Evolutionary conservation across 2,329 filamentous ascomycete species (phyloP), one percentile per base, ranked within the genome.

Genomic region (Ophiostoma sp.): DNA sequence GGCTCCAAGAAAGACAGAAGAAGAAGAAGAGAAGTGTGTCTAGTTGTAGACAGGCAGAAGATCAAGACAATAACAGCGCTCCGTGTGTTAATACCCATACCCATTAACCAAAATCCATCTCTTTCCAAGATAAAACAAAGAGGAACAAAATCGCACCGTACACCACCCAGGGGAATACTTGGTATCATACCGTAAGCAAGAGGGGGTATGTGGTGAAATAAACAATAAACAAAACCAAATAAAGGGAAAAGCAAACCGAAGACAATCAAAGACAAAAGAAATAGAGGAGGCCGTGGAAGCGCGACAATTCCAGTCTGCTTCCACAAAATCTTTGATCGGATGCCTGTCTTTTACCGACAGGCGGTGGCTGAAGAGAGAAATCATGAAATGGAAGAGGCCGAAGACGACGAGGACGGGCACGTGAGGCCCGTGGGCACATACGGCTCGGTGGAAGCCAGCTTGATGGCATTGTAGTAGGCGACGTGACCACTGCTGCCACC

Each of bases 381-480:
- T 44, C 11, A 68, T n/a, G 69, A 14, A 76, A 71, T 62, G 2
- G 68, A 71, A 18, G 70, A 67, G 1, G 70, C 49, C 3, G 69
- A 69, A 3, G 68, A 71, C 11, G 71, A 71, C 12, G 67, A 68
- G 16, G 70, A 69, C 12, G 71, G 70, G 9, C 66, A 62, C 6
- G 67, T 62, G 49, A 71, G 67, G 2, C 71, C 71, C 9, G 69
- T 63, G 5, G 70, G 70, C 4, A 58, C 64, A 38, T 70, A 72
- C 11, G 69, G 70, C 65, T 71, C 67, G 8, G 68, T 70, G 4
- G 70, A 71, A 2, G 69, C 67, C 62, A 71, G 63, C 11, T 69
- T 58, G 12, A 72, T 64, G 3, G 68, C 66, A 7, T 69, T 66
- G 63, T 71, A 70, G 42, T 67, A 69, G 1, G 68, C 64, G 42